Base-by-base conservation (phyloP, 495 filamentous ascomycete species). In the Aeminium ludgeri region DNA sequence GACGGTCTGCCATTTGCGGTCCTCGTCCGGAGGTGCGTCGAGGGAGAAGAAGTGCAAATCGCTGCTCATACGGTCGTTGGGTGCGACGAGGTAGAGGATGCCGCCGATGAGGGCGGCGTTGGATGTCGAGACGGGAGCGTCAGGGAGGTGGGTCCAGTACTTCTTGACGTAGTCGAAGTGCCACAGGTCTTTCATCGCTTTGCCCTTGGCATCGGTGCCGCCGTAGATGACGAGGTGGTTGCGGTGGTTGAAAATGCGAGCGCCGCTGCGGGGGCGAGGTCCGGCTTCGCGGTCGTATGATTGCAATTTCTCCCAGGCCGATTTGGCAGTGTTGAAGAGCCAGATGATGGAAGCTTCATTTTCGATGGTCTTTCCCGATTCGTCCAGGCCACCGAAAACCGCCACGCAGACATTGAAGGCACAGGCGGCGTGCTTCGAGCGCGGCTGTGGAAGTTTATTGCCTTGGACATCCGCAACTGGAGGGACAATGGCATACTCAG, bases 331-430 rank as follows among this genome's bases (percentile, higher is more conserved):
- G 43, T 68, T 53, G 42, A 63, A 73, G 1, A 64, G 43, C 68
- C 69, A 72, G 12, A 73, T 48, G 18, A 45, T 56, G 10, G 54
- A 55, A 16, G 50, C 57, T 37, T 70, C 65, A 19, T 65, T 57
- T 8, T 25, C 23, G 12, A 69, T 48, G 2, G 58, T 28, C 0
- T 53, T 39, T 1, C 56, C 61, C 1, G 48, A 30, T 13, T 48
- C 48, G 16, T 58, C 65, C 1, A 51, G 46, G 1, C 69, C 67
- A 19, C 69, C 68, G 38, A 66, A 65, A 3, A 71, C 46, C 31
- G 63, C 56, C 6, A 72, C 44, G 31, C 43, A 51, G 6, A 50
- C 53, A 15, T 56, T 57, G 10, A 60, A 40, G 0, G 55, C 55
- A 38, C 60, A 62, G 6, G 67, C 65, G 2, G 59, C 56, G 55